A percentile compares a stretch with the other conserved stretches of the same genome.
Conservation (phyloP, 495 filamentous ascomycete species). For the Mytilinidion resinicola region DNA sequence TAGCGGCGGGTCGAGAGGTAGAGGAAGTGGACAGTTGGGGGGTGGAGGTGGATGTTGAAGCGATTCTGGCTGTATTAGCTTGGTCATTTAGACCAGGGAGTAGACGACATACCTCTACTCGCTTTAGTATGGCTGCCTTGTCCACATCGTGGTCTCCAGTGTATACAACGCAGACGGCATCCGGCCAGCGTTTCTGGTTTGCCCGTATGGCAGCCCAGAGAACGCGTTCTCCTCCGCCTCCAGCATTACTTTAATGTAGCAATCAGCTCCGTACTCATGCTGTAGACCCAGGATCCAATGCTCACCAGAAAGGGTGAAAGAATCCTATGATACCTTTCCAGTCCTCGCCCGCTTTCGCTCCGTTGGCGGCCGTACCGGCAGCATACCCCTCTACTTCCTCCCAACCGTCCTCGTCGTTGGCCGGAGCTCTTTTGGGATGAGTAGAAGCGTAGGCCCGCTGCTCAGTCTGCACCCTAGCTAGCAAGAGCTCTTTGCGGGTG, state of each 20-base stretch:
- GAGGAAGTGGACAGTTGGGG: conserved; percentile 76
- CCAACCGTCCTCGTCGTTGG: conserved; percentile 56
- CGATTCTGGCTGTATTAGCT: conserved; percentile 45
- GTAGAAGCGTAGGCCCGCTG: conserved; percentile 48
- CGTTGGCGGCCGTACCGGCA: conserved; percentile 47
- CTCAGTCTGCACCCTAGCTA: conserved; percentile 53
- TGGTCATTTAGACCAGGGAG: background rate
- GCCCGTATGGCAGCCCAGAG: conserved; percentile 93
- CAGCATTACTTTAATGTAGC: conserved; percentile 66
- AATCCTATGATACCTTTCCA: conserved; percentile 87
- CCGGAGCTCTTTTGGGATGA: conserved; percentile 29
- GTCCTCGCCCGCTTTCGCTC: conserved; percentile 47
- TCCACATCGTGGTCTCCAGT: conserved; percentile 86
- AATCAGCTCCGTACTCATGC: conserved; percentile 1
- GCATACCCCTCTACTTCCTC: conserved; percentile 61
- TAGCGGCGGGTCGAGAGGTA: conserved; percentile 83
- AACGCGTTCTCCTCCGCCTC: conserved; percentile 91
- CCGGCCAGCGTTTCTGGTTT: conserved; percentile 83
- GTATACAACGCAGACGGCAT: conserved; percentile 83
- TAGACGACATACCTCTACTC: conserved; percentile 55
- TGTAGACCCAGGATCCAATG: background rate
- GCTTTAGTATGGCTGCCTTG: conserved; percentile 68
- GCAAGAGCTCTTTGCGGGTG: conserved; percentile 56
- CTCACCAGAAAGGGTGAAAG: conserved; percentile 92
- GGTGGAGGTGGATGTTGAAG: conserved; percentile 87